Base-by-base conservation (phyloP, 352 stramenopile genomes). In the Pythium rhizo-oryzae region DNA sequence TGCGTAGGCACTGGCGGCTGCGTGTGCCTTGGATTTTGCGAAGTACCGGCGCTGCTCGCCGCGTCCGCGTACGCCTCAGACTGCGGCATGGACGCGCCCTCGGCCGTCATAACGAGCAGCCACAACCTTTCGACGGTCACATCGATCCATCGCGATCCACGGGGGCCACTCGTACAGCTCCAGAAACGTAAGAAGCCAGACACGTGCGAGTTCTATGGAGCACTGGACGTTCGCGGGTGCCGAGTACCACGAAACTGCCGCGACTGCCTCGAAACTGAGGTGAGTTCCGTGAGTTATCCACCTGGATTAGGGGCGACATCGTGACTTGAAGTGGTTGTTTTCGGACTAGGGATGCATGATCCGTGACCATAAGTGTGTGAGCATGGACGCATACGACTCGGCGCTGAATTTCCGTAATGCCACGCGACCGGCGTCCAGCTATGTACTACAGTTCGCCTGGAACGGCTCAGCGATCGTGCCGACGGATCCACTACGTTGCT, bases 11-110 rank as follows among this genome's bases (percentile, higher is more conserved):
- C 30, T 4, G 18, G 41, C 5, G 56, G 35, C n/a, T n/a, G n/a
- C n/a, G n/a, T n/a, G n/a, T n/a, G n/a, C n/a, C n/a, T n/a, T n/a
- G n/a, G n/a, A n/a, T 33, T 55, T 13, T 70, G 64, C 43, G 64
- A 70, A 21, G 76, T 77, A 11, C 52, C 74, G 6, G 66, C 62
- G 28, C 44, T 55, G 3, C 7, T 55, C 5, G 44, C 30, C 9
- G 13, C 25, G 30, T 28, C 8, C 30, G 43, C 19, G 16, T 12
- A 4, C 18, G 28, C 56, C 46, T 35, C 1, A 4, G 5, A 41
- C 6, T 62, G 39, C 41, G 30, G 49, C 12, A 11, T 19, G 51
- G 19, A 21, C 49, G 33, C 8, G 37, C 37, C 37, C 37, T 43
- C 15, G 37, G 8, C 8, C 37, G 37, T 43, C 8, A 43, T 43